Evolutionary conservation across 2,329 filamentous ascomycete species (phyloP), one percentile per base, ranked within the genome.

Genomic region (Fusarium lyarnte): DNA sequence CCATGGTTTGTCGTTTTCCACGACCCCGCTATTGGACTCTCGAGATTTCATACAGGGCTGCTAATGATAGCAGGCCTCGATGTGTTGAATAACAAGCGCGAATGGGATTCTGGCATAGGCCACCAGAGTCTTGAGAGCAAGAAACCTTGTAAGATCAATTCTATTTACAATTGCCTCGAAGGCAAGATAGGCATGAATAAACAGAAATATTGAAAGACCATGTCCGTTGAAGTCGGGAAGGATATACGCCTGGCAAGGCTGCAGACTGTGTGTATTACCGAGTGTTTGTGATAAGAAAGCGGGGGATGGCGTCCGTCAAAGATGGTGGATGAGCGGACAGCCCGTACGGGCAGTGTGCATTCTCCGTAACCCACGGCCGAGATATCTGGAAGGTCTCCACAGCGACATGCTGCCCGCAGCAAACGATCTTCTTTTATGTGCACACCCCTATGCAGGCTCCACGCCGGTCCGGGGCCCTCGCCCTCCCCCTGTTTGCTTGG

Each of bases 191-290:
- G 16, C 31, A 51, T n/a, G 23, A 43, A 43, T 41, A 33, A 55
- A 45, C 8, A 51, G 49, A 29, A 62, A 59, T 21, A 52, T 63
- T 36, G 23, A 39, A 72, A 64, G 49, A 45, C 38, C 39, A 55
- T 64, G 35, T 38, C 39, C 23, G 42, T 46, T 58, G 46, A 25
- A 64, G 58, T 61, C 49, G 54, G 43, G 59, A 47, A 63, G 36
- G 35, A 54, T 53, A 60, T 57, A 72, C 69, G 65, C 67, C 63
- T 63, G 58, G 63, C 76, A 77, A 77, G 76, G 76, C 76, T 77
- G 76, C 66, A 77, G 76, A 69, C 36, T 23, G 57, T 70, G 36
- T 31, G 59, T 70, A 57, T 70, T 55, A 68, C 62, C 63, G 60
- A 70, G 58, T 57, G 63, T 75, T 76, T 63, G 62, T 68, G 62